Evolutionary conservation across 2,329 filamentous ascomycete species (phyloP).

Genomic region (Colletotrichum eremochloae): DNA sequence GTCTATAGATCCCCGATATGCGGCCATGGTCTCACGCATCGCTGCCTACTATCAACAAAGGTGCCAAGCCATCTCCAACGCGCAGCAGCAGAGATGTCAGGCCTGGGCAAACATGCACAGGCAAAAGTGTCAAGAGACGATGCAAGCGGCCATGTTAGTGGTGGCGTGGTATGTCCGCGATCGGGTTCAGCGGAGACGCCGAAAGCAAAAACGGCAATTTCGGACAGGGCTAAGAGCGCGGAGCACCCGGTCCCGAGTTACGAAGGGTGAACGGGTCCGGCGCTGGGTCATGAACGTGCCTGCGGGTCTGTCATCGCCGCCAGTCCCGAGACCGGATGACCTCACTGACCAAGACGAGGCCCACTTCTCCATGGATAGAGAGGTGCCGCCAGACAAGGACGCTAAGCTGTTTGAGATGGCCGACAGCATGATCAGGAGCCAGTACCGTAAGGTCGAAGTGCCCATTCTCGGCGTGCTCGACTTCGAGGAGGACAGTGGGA

Average conservation of each 20-base stretch:
- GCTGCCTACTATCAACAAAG: slow-evolving; percentile 64
- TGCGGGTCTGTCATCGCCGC: slow-evolving; percentile 51
- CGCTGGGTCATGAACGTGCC: slow-evolving; percentile 60
- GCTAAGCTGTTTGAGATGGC: slow-evolving; percentile 59
- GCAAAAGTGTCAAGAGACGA: slow-evolving; percentile 63
- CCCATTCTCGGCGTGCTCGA: slow-evolving; percentile 60
- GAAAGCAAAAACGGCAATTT: slow-evolving; percentile 58
- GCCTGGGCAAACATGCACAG: slow-evolving; percentile 62
- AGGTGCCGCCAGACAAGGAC: slow-evolving; percentile 57
- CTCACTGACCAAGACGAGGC: slow-evolving; percentile 55
- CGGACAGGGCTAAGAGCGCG: slow-evolving; percentile 54
- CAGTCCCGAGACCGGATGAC: slow-evolving; percentile 45
- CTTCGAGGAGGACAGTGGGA: slow-evolving; percentile 60
- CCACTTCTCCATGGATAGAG: slow-evolving; percentile 57
- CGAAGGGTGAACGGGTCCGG: slow-evolving; percentile 57
- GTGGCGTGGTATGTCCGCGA: slow-evolving; percentile 65
- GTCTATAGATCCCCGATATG: slow-evolving; percentile 56
- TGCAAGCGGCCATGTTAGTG: slow-evolving; percentile 63
- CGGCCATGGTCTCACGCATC: slow-evolving; percentile 62
- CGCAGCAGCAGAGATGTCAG: slow-evolving; percentile 63
- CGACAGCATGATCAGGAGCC: slow-evolving; percentile 62
- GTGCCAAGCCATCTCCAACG: slow-evolving; percentile 60
- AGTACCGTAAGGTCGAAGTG: slow-evolving; percentile 60
- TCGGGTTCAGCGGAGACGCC: slow-evolving; percentile 58
- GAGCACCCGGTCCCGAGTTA: slow-evolving; percentile 51